phyloP scores from a whole-genome alignment of 2,329 filamentous ascomycete genomes.

The Talaromyces sp. region DNA sequence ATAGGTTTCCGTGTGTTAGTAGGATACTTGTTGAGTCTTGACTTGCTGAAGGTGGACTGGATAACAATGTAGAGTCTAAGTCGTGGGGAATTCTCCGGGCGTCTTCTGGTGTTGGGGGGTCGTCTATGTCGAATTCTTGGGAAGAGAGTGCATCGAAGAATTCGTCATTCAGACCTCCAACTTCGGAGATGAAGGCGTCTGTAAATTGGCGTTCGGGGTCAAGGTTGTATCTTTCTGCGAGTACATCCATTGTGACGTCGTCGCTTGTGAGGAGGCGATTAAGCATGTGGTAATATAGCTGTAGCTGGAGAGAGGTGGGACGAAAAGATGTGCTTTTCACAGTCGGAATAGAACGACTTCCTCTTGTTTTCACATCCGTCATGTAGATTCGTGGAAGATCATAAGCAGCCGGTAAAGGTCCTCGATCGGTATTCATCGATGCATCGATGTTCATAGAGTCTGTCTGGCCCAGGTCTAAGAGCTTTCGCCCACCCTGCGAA shows the following conservation, averaged over 20 bases:
- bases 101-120: conserved; percentile 29
- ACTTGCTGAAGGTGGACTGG: conserved; percentile 30
- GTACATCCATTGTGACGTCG: conserved; percentile 66
- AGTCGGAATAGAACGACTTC: conserved; percentile 63
- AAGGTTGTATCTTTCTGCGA: conserved; percentile 74
- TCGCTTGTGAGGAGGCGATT: conserved; percentile 69
- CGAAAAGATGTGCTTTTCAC: conserved; percentile 63
- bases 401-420: conserved; percentile 24
- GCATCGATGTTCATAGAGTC: conserved; percentile 13
- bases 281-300: conserved; percentile 87
- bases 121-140: conserved; percentile 32
- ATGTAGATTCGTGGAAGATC: conserved; percentile 64
- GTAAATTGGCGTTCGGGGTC: conserved; percentile 69
- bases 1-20: conserved; percentile 61
- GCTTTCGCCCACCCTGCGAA: conserved; percentile 37
- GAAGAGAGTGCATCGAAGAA: conserved; percentile 56
- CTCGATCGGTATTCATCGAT: not conserved
- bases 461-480: conserved; percentile 32
- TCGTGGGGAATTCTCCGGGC: conserved; percentile 8
- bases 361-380: conserved; percentile 84
- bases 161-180: conserved; percentile 69
- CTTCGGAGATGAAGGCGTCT: conserved; percentile 75
- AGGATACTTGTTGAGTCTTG: conserved; percentile 56
- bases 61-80: conserved; percentile 10
- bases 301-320: conserved; percentile 82